Evolutionary conservation across 805 yeast species (phyloP), one percentile per base, ranked within the genome.

Genomic region (Ogataea siamensis): DNA sequence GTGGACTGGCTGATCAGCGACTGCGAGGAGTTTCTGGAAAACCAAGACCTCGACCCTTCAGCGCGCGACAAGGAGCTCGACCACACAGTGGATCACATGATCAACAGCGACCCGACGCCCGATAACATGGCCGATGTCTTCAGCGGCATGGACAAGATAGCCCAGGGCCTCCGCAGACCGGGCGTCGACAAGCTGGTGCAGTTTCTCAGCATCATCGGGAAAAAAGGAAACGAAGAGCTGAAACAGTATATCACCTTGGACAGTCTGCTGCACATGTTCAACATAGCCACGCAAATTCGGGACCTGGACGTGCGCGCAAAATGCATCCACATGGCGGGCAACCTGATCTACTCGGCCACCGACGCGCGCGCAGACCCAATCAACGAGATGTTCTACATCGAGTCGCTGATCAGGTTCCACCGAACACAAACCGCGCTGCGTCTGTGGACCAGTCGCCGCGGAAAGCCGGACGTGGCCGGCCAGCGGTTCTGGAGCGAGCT

Each of bases 401-500:
- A 70, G 38, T 48, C 76, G 1, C 55, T 76, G 28, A 51, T 68
- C 13, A 51, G 55, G 5, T 59, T 55, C 45, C 58, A 60, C 2
- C 46, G 64, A 3, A 55, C 50, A 37, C 44, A 55, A 7, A 56
- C 60, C 24, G 79, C 78, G 0, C 52, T 53, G 5, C 43, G 55
- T 7, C 53, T 74, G 13, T 69, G 67, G 45, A 45, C 53, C 12
- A 51, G 67, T 1, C 57, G 68, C 37, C 51, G 57, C 32, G 53
- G 44, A 2, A 66, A 66, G 5, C 42, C 44, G 0, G 65, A 68
- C 39, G 65, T 60, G 6, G 36, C 40, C 24, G 51, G 45, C 20
- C 67, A 72, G 41, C 53, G 77, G 37, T 76, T 77, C 66, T 76
- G 81, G 81, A 57, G 60, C 41, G 80, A 75, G 34, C 40, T 69